Evolutionary conservation across 2,329 filamentous ascomycete genomes (phyloP).

Genomic region (Coniochaeta sp.): DNA sequence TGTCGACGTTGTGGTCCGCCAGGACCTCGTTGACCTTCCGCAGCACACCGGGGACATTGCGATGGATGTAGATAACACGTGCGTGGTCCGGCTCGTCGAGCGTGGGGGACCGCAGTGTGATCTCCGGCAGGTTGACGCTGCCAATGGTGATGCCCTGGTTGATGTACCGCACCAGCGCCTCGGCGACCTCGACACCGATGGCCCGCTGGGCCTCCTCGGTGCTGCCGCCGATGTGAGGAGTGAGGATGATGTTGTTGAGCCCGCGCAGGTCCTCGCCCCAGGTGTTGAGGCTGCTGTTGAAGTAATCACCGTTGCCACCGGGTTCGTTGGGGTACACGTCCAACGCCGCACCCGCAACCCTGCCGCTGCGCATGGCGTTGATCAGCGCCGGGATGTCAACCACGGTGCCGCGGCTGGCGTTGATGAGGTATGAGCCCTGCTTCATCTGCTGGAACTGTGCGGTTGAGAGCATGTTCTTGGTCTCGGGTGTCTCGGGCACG

Average conservation of each 20-base stretch:
- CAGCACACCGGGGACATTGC: conserved; percentile 92
- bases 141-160: conserved; percentile 89
- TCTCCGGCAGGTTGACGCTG: conserved; percentile 95
- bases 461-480: conserved; percentile 82
- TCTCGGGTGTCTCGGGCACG: conserved; percentile 89
- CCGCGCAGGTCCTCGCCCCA: conserved; percentile 82
- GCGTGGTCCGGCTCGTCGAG: conserved; percentile 85
- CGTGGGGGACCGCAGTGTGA: conserved; percentile 81
- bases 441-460: conserved; percentile 84
- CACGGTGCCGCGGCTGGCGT: conserved; percentile 87
- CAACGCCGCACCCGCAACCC: conserved; percentile 87
- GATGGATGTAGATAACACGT: conserved; percentile 92
- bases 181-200: conserved; percentile 87
- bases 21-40: conserved; percentile 93
- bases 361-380: conserved; percentile 76
- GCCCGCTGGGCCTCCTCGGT: conserved; percentile 96
- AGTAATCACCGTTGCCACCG: conserved; percentile 90
- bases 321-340: conserved; percentile 96
- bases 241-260: conserved; percentile 88
- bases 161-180: conserved; percentile 86
- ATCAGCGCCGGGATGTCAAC: conserved; percentile 92
- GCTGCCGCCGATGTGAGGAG: conserved; percentile 93
- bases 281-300: conserved; percentile 72
- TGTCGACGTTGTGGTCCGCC: conserved; percentile 94
- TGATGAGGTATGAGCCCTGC: conserved; percentile 86